Evolutionary conservation across 805 yeast species (phyloP).

Genomic region (Kodamaea hsintzibuensis): DNA sequence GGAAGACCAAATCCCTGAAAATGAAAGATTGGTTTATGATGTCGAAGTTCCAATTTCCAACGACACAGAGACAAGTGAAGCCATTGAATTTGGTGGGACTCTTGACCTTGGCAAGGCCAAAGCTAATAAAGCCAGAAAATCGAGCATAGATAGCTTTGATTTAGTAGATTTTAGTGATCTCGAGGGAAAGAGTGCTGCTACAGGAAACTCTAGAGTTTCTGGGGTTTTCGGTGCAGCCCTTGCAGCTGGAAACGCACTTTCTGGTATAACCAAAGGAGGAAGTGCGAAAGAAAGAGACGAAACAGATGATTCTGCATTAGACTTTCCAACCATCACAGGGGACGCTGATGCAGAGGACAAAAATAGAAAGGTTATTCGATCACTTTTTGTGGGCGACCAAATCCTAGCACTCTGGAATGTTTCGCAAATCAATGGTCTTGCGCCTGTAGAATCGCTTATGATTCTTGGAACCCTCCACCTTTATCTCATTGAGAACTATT

Average conservation of each 20-base stretch:
- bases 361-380: conserved; percentile 71
- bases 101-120: conserved; percentile 2
- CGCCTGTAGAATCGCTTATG: conserved; percentile 71
- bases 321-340: not conserved
- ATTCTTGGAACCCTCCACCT: conserved; percentile 65
- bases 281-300: not conserved
- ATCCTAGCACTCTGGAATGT: conserved; percentile 76
- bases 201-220: conserved; percentile 4
- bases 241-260: conserved; percentile 12
- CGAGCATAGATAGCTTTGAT: not conserved
- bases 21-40: conserved; percentile 44
- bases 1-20: conserved; percentile 48
- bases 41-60: conserved; percentile 36
- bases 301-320: not conserved
- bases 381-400: conserved; percentile 67
- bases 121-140: not conserved
- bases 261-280: not conserved
- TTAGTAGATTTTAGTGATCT: not conserved
- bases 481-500: conserved; percentile 71
- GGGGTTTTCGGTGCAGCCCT: conserved; percentile 21
- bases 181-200: not conserved
- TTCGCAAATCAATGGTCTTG: conserved; percentile 74
- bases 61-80: conserved; percentile 12
- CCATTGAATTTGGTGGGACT: not conserved
- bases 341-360: conserved; percentile 49